Conservation (phyloP, 2,329 filamentous ascomycete species). For the Clarireedia homoeocarpa region DNA sequence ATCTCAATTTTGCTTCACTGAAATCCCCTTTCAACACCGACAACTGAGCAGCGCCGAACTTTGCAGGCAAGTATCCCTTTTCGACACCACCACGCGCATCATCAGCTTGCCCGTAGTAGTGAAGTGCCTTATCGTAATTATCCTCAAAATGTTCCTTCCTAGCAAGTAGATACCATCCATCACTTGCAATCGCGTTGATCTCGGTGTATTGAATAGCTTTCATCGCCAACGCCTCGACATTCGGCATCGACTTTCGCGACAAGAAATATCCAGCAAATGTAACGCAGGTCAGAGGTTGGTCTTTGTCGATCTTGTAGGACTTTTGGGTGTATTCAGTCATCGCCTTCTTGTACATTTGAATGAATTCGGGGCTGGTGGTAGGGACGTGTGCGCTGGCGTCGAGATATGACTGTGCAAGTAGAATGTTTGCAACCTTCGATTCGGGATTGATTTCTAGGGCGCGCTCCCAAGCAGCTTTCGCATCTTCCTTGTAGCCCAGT, state of each 20-base stretch:
- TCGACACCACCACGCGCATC: conserved; percentile 88
- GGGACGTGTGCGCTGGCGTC: conserved; percentile 77
- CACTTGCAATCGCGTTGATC: conserved; percentile 91
- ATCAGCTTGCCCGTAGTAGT: conserved; percentile 86
- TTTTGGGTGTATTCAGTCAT: conserved; percentile 94
- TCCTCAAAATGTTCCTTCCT: conserved; percentile 83
- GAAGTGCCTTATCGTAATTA: conserved; percentile 65
- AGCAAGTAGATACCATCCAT: conserved; percentile 93
- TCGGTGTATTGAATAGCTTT: conserved; percentile 95
- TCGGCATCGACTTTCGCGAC: conserved; percentile 68
- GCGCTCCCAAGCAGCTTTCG: conserved; percentile 83
- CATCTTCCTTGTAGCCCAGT: conserved; percentile 87
- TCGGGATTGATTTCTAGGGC: conserved; percentile 72
- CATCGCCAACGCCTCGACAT: conserved; percentile 79
- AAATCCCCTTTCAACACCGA: conserved; percentile 77
- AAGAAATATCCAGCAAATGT: conserved; percentile 89
- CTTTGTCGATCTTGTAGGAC: conserved; percentile 88
- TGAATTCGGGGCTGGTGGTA: conserved; percentile 78
- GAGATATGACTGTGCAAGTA: conserved; percentile 85
- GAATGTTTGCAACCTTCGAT: conserved; percentile 83
- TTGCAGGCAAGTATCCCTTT: conserved; percentile 83
- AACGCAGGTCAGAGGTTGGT: conserved; percentile 80
- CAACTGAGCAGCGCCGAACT: conserved; percentile 88
- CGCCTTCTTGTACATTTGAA: conserved; percentile 78
- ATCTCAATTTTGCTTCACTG: conserved; percentile 82